Base-by-base conservation (phyloP, 1,139 yeast genomes). In the Hemisphaericaspora subhashii region DNA sequence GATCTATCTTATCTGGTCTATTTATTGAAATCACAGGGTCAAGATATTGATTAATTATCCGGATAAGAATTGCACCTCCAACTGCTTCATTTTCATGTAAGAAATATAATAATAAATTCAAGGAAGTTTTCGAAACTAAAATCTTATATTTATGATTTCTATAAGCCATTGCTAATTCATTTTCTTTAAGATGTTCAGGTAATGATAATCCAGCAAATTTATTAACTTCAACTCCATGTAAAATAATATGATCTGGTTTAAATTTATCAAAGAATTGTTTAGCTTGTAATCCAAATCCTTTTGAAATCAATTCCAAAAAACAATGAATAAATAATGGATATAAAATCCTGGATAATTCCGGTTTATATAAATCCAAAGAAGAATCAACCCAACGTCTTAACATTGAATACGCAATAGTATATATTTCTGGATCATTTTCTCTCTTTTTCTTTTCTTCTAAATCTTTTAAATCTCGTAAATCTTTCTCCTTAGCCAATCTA, bases 241-340 rank as follows among this genome's bases (percentile, higher is more conserved):
- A 72, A 16, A 88, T 68, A 36, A 72, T 67, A 58, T 88, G 96
- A 54, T 88, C 96, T 9, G 67, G 70, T 39, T 83, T 75, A 60
- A 82, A 89, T 52, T 77, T 79, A 45, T 84, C 88, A 51, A 86
- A 87, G 55, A 90, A 90, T 29, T 66, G 62, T 54, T 87, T 80
- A 3, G 96, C 95, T 38, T 79, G 76, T 13, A 69, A 62, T 4
- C 79, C 64, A 45, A 72, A 72, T 44, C 79, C 77, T 52, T 85
- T 83, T 34, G 79, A 66, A 13, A 90, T 80, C 44, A 92, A 72
- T 53, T 88, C 94, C 48, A 92, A 69, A 57, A 81, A 92, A 52
- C 90, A 79, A 62, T 92, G 96, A 35, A 92, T 85, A 63, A 90
- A 92, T 22, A 92, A 74, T 2, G 99, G 99, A 58, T 85, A 92